phyloP scores from a whole-genome alignment of 2,329 filamentous ascomycete genomes.

The Coniochaeta hoffmannii region DNA sequence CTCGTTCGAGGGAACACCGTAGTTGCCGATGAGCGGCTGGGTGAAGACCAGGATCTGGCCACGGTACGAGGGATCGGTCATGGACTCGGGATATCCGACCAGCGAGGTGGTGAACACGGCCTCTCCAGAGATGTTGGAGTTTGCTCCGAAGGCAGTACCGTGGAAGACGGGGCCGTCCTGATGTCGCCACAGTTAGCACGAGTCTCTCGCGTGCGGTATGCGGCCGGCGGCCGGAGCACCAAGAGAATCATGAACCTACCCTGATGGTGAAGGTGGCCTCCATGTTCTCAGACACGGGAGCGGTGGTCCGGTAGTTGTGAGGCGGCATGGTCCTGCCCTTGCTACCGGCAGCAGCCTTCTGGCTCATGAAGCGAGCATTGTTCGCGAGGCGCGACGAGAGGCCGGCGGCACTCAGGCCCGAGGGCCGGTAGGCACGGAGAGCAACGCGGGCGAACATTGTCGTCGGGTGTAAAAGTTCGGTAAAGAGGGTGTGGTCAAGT shows the following conservation, averaged over 20 bases:
- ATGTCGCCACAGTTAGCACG: constrained; percentile 13
- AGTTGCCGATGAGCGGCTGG: constrained; percentile 96
- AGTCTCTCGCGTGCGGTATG: constrained; percentile 11
- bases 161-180: constrained; percentile 93
- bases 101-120: constrained; percentile 98
- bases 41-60: constrained; percentile 98
- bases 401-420: constrained; percentile 35
- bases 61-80: constrained; percentile 81
- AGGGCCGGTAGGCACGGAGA: constrained; percentile 43
- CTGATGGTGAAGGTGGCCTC: constrained; percentile 92
- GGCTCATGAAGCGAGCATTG: constrained; percentile 27
- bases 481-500: constrained; percentile 10
- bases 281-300: constrained; percentile 57
- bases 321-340: constrained; percentile 62
- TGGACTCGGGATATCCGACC: constrained; percentile 94
- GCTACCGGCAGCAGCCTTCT: constrained; percentile 56
- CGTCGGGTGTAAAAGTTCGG: constrained; percentile 20
- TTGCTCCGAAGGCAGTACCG: constrained; percentile 93
- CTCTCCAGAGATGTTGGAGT: constrained; percentile 94
- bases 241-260: constrained; percentile 33
- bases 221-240: not conserved
- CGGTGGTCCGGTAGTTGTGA: constrained; percentile 48
- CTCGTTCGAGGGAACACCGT: constrained; percentile 82
- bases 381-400: constrained; percentile 22
- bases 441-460: constrained; percentile 56